phyloP scores from a whole-genome alignment of 352 stramenopile species.

The Globisporangium takayamanum region DNA sequence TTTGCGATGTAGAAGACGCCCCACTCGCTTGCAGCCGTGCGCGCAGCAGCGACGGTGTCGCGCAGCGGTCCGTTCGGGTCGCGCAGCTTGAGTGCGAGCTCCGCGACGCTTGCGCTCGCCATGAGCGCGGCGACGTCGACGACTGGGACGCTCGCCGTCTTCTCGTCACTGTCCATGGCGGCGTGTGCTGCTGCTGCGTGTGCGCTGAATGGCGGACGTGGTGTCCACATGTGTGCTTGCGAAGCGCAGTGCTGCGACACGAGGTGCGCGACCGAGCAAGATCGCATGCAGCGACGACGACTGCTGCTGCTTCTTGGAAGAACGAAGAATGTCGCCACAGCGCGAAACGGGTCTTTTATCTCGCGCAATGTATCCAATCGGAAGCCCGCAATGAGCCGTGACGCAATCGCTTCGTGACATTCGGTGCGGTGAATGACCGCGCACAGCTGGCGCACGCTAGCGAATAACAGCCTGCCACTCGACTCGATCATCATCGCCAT shows the following conservation, averaged over 20 bases:
- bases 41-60: constrained; percentile 34
- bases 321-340: too few relatives aligned
- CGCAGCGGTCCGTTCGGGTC: constrained; percentile 13
- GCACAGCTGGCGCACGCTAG: too few relatives aligned
- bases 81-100: constrained; percentile 24
- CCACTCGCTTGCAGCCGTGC: constrained; percentile 64
- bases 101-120: constrained; percentile 21
- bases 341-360: too few relatives aligned
- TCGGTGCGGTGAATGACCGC: too few relatives aligned
- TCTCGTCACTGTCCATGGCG: constrained; percentile 21
- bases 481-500: too few relatives aligned
- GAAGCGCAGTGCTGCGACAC: too few relatives aligned
- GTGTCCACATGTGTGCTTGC: background rate
- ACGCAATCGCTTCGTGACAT: too few relatives aligned
- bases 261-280: background rate
- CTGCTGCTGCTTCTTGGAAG: too few relatives aligned
- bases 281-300: background rate
- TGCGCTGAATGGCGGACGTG: background rate
- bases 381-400: too few relatives aligned
- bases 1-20: constrained; percentile 92
- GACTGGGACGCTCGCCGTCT: constrained; percentile 22
- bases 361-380: too few relatives aligned
- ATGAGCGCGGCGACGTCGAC: constrained; percentile 49
- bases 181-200: constrained; percentile 7
- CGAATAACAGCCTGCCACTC: too few relatives aligned